Base-by-base conservation (phyloP, 148 eudicot genomes). In the Chenopodium formosanum region DNA sequence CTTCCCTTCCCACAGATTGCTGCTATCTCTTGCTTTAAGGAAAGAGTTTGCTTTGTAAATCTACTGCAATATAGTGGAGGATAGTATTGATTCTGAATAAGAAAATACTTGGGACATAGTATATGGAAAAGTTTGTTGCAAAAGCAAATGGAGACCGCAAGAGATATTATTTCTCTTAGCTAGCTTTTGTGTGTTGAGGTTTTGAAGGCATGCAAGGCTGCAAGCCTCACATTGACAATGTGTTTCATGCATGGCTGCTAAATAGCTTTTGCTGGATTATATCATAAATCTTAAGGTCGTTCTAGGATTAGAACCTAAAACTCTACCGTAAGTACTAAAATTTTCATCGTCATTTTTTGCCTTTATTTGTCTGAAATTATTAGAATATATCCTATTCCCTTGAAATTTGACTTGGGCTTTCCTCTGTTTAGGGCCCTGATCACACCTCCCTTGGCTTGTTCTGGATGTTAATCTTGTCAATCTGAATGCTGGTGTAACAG, bases 401-500 rank as follows among this genome's bases (percentile, higher is more conserved):
- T n/a, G 22, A 20, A 80, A 31, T 66, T 82, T 84, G 80, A 80
- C 87, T 78, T 34, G 81, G 81, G 85, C 79, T 86, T 84, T 84
- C 82, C 83, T 85, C 81, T 88, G 86, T 88, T 82, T 91, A 89
- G 91, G 93, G 81, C 90, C 89, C 79, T 89, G 88, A 91, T 82
- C 73, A 78, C 85, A 78, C 85, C 77, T 70, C 86, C 78, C 82
- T 84, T 88, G 89, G 88, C 90, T 86, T 84, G 84, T 56, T 80
- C 68, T 85, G 87, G 87, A 87, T 84, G 87, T 79, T 80, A 74
- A 52, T 79, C 84, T 78, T 84, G 79, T 77, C 83, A 80, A 70
- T 75, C 83, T 84, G 71, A 79, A 76, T 75, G 83, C 83, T 75
- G 83, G 32, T 75, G 58, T 70, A 78, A 74, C 81, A 52, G 34